These are phyloP conservation scores for Xylariales sp. DNA, from an alignment of 2,329 filamentous ascomycete genomes.

Conservation along the genomic window DNA sequence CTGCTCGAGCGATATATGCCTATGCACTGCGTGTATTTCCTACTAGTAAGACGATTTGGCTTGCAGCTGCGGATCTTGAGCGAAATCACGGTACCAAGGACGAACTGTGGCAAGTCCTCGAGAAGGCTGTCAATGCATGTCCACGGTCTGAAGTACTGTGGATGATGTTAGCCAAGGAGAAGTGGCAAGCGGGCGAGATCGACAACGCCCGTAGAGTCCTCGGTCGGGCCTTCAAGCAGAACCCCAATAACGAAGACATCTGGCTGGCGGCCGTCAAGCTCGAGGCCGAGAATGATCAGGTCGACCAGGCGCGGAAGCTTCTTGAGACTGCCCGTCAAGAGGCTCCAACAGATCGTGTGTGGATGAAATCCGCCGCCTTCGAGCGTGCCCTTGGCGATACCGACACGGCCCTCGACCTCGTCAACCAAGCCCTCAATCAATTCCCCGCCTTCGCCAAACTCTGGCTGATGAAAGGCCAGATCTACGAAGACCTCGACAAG, in stretches of 20 bases:
- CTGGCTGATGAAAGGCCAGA: constrained; percentile 98
- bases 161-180: constrained; percentile 95
- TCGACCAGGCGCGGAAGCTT: constrained; percentile 75
- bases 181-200: constrained; percentile 82
- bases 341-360: constrained; percentile 91
- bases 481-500: constrained; percentile 81
- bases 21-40: constrained; percentile 87
- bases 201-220: constrained; percentile 83
- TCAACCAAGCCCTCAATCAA: constrained; percentile 77
- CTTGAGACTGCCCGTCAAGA: constrained; percentile 79
- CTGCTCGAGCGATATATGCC: constrained; percentile 87
- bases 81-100: constrained; percentile 83
- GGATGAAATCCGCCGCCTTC: constrained; percentile 93
- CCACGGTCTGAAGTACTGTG: constrained; percentile 87
- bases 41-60: constrained; percentile 83
- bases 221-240: constrained; percentile 86
- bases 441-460: constrained; percentile 85
- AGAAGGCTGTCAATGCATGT: constrained; percentile 91
- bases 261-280: constrained; percentile 96
- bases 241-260: constrained; percentile 95
- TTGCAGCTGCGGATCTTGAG: constrained; percentile 86
- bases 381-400: constrained; percentile 78
- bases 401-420: constrained; percentile 80
- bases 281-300: constrained; percentile 83
- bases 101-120: constrained; percentile 76